These are phyloP conservation scores for Xylona heveae DNA, from an alignment of 495 filamentous ascomycete species.

Conservation along the genomic window DNA sequence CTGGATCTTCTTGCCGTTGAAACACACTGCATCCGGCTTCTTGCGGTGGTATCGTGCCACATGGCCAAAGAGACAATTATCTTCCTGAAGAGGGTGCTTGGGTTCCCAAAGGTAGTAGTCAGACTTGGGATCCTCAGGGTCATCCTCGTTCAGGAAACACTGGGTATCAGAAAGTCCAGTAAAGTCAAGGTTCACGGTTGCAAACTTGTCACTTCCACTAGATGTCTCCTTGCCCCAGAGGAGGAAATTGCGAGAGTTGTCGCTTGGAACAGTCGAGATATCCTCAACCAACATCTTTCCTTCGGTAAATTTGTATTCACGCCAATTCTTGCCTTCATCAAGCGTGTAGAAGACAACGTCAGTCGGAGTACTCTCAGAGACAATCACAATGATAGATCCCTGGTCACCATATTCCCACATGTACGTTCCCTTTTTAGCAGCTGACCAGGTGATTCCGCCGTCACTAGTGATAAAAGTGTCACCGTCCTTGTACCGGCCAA, in stretches of 20 bases:
- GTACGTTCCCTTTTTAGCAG: conserved; percentile 64
- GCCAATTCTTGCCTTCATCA: conserved; percentile 62
- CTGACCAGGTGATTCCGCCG: conserved; percentile 72
- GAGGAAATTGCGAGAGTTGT: conserved; percentile 72
- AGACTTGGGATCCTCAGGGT: conserved; percentile 30
- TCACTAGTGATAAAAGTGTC: conserved; percentile 79
- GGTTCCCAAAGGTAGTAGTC: conserved; percentile 77
- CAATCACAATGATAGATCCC: conserved; percentile 77
- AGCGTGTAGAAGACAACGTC: conserved; percentile 53
- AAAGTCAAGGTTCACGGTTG: conserved; percentile 74
- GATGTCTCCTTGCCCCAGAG: conserved; percentile 49
- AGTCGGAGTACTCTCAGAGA: conserved; percentile 37
- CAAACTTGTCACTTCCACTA: conserved; percentile 25
- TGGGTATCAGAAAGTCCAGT: conserved; percentile 42
- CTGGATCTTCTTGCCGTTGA: conserved; percentile 47
- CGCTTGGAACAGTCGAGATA: conserved; percentile 74
- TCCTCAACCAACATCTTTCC: conserved; percentile 45
- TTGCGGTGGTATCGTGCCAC: conserved; percentile 79
- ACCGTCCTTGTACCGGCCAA: conserved; percentile 33
- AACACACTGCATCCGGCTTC: conserved; percentile 49
- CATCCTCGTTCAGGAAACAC: conserved; percentile 46
- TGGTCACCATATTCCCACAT: conserved; percentile 91
- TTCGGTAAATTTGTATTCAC: conserved; percentile 47
- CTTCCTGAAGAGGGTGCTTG: conserved; percentile 47
- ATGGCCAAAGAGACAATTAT: conserved; percentile 85